A percentile compares a stretch with the other conserved stretches of the same genome.
Conservation (phyloP, 1,284 basidiomycete species). For the Puccinia sorghi region DNA sequence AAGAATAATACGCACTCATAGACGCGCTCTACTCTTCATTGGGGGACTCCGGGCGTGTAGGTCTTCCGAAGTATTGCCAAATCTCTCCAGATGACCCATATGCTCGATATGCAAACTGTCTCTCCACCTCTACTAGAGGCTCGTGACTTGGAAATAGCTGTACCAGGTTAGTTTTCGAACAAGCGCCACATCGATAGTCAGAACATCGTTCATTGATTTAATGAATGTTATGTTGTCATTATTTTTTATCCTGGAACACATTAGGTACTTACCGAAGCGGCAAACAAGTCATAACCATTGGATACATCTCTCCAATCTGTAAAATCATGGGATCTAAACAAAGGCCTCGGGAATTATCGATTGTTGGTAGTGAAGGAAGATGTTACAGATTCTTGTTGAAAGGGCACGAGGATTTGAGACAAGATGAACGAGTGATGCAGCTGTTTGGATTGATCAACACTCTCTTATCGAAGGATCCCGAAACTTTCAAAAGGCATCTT, state of each 20-base stretch:
- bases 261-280: slow-evolving; percentile 90
- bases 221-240: background rate
- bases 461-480: slow-evolving; percentile 84
- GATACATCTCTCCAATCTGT: slow-evolving; percentile 79
- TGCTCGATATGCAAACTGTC: slow-evolving; percentile 94
- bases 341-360: slow-evolving; percentile 81
- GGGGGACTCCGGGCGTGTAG: slow-evolving; percentile 59
- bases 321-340: slow-evolving; percentile 98
- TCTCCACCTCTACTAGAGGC: slow-evolving; percentile 89
- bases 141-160: slow-evolving; percentile 85
- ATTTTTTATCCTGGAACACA: slow-evolving; percentile 18
- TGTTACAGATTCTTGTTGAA: slow-evolving; percentile 94
- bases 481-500: slow-evolving; percentile 92
- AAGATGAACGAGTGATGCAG: slow-evolving; percentile 99
- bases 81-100: slow-evolving; percentile 83
- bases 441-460: slow-evolving; percentile 97
- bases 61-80: slow-evolving; percentile 97
- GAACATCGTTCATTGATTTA: background rate
- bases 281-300: slow-evolving; percentile 79
- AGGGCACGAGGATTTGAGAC: slow-evolving; percentile 97
- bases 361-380: slow-evolving; percentile 87
- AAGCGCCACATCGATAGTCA: background rate
- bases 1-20: background rate
- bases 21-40: background rate
- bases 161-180: slow-evolving; percentile 69